Conservation (phyloP, 805 yeast species). For the Nakazawaea ernobii region DNA sequence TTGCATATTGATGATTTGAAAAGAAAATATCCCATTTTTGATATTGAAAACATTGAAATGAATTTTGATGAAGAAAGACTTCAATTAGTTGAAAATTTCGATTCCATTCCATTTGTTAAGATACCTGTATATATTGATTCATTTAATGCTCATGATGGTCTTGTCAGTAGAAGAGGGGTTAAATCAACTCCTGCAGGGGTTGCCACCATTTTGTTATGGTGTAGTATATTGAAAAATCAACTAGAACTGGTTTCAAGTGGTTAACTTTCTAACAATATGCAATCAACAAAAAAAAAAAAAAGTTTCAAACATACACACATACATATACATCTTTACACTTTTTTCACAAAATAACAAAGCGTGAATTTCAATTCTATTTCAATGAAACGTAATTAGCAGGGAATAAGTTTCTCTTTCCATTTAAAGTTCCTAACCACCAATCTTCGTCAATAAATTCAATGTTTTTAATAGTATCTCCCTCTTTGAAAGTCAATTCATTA, state of each 20-base stretch:
- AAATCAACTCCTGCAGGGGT: slow-evolving; percentile 45
- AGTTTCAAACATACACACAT: background rate
- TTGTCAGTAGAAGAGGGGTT: slow-evolving; percentile 71
- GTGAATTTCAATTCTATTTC: background rate
- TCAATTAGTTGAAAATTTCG: slow-evolving; percentile 47
- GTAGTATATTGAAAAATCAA: slow-evolving; percentile 14
- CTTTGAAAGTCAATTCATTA: slow-evolving; percentile 80
- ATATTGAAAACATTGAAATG: slow-evolving; percentile 1
- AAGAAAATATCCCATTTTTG: background rate
- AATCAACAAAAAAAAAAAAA: background rate
- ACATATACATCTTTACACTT: background rate
- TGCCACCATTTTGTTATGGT: slow-evolving; percentile 48
- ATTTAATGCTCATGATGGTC: slow-evolving; percentile 81
- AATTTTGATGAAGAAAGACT: slow-evolving; percentile 29
- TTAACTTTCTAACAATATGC: too few relatives aligned
- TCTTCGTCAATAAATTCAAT: slow-evolving; percentile 89
- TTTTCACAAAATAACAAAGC: background rate
- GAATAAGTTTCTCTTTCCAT: slow-evolving; percentile 79
- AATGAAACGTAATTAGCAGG: slow-evolving; percentile 80
- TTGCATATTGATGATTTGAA: background rate
- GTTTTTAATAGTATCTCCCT: slow-evolving; percentile 75
- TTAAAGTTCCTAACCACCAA: slow-evolving; percentile 92
- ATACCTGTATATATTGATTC: slow-evolving; percentile 67
- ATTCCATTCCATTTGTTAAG: slow-evolving; percentile 68
- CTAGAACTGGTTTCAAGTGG: background rate